phyloP scores from a whole-genome alignment of 73 alveolate species.

The Symbiodinium natans region DNA sequence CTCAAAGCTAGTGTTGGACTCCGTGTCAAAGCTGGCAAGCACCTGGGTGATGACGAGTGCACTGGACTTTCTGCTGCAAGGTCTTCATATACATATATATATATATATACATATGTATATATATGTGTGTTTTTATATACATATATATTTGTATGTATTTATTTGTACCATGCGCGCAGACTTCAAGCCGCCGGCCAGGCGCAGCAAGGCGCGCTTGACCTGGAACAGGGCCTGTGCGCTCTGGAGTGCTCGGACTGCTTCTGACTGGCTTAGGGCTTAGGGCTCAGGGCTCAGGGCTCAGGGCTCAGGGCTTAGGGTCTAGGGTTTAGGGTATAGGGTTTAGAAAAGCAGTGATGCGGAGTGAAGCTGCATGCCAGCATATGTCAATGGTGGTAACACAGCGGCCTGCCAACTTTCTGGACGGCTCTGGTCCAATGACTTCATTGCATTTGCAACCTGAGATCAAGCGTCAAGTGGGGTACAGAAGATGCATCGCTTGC shows the following conservation, averaged over 20 bases:
- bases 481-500: too few species aligned
- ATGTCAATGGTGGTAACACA: not conserved
- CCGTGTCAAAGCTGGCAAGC: not conserved
- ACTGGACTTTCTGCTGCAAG: too few species aligned
- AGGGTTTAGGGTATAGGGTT: too few species aligned
- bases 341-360: not conserved
- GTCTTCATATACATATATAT: not conserved
- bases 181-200: not conserved
- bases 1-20: not conserved
- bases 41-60: not conserved
- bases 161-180: too few species aligned
- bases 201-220: not conserved
- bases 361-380: too few species aligned
- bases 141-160: too few species aligned
- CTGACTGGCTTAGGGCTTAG: not conserved
- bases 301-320: too few species aligned
- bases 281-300: too few species aligned
- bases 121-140: too few species aligned
- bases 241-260: too few species aligned
- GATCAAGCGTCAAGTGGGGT: too few species aligned
- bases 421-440: not conserved
- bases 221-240: not conserved
- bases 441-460: not conserved
- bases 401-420: not conserved
- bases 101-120: not conserved